Conservation (phyloP, 768 basidiomycete genomes). For the Hypholoma fasciculare region DNA sequence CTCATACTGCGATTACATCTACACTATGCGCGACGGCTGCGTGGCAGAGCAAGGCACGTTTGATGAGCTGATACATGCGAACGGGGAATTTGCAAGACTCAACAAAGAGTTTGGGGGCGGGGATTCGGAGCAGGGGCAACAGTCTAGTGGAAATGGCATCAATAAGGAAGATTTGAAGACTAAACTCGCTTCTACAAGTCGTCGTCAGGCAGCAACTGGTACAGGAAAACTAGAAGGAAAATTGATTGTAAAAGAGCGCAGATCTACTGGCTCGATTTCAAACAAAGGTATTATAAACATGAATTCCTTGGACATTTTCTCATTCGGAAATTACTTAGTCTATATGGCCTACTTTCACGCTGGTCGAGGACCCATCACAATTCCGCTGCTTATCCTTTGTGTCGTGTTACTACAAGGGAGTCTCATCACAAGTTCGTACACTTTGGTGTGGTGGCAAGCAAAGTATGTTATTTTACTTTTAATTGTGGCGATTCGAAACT, state of each 20-base stretch:
- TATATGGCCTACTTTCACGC: slow-evolving; percentile 61
- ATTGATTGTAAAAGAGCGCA: slow-evolving; percentile 63
- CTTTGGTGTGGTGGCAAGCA: slow-evolving; percentile 72
- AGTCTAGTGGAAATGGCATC: slow-evolving; percentile 17
- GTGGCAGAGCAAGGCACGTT: slow-evolving; percentile 75
- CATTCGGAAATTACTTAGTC: slow-evolving; percentile 34
- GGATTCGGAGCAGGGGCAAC: slow-evolving; percentile 34
- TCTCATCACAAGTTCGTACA: slow-evolving; percentile 63
- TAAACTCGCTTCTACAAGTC: slow-evolving; percentile 25
- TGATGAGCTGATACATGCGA: slow-evolving; percentile 43
- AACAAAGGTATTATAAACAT: slow-evolving; percentile 34
- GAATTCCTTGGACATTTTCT: neutral
- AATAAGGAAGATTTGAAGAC: slow-evolving; percentile 32
- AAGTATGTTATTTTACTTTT: slow-evolving; percentile 36
- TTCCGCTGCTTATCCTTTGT: slow-evolving; percentile 50
- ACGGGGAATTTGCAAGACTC: slow-evolving; percentile 58
- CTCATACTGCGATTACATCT: slow-evolving; percentile 78
- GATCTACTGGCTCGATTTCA: slow-evolving; percentile 65
- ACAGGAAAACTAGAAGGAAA: slow-evolving; percentile 67
- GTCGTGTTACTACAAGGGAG: slow-evolving; percentile 61
- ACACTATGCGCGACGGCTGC: slow-evolving; percentile 67
- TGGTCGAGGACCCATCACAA: slow-evolving; percentile 48
- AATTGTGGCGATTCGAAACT: neutral
- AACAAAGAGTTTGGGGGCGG: slow-evolving; percentile 62
- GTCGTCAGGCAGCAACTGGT: slow-evolving; percentile 40